phyloP scores from a whole-genome alignment of 108 stramenopile genomes.

The Cyclotella sp. region DNA sequence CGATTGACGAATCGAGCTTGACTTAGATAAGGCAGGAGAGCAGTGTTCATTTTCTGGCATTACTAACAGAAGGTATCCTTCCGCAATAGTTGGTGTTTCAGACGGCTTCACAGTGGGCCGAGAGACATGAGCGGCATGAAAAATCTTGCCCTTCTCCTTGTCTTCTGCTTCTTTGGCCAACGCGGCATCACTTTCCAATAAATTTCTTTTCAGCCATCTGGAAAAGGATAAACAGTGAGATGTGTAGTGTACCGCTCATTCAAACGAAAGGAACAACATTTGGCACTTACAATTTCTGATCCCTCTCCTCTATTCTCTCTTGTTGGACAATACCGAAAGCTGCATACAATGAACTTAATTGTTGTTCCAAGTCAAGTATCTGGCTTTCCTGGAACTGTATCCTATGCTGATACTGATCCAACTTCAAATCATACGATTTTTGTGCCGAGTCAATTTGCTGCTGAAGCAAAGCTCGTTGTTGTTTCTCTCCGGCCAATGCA shows the following conservation, averaged over 20 bases:
- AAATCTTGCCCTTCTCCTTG: background rate
- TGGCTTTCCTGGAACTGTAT: constrained; percentile 68
- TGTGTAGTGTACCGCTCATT: background rate
- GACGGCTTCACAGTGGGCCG: constrained; percentile 1
- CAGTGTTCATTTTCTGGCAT: constrained; percentile 21
- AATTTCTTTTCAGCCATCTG: constrained; percentile 23
- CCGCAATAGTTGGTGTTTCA: constrained; percentile 16
- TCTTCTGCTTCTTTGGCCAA: constrained; percentile 40
- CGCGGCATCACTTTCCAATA: constrained; percentile 49
- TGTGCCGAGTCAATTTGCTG: constrained; percentile 37
- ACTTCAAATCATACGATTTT: constrained; percentile 57
- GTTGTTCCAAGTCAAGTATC: constrained; percentile 74
- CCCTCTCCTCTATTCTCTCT: constrained; percentile 51
- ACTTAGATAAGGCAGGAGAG: background rate
- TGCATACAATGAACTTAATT: constrained; percentile 69
- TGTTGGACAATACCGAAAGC: constrained; percentile 69
- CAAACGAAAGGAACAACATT: background rate
- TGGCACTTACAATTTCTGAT: constrained; percentile 18
- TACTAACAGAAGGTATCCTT: constrained; percentile 39
- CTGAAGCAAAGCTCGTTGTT: constrained; percentile 37
- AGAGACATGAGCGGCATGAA: background rate
- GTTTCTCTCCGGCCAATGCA: constrained; percentile 43
- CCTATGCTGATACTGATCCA: constrained; percentile 64
- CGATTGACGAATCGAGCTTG: constrained; percentile 12
- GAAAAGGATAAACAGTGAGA: background rate